phyloP scores from a whole-genome alignment of 2,329 filamentous ascomycete genomes.

The Aureobasidium uvarum region DNA sequence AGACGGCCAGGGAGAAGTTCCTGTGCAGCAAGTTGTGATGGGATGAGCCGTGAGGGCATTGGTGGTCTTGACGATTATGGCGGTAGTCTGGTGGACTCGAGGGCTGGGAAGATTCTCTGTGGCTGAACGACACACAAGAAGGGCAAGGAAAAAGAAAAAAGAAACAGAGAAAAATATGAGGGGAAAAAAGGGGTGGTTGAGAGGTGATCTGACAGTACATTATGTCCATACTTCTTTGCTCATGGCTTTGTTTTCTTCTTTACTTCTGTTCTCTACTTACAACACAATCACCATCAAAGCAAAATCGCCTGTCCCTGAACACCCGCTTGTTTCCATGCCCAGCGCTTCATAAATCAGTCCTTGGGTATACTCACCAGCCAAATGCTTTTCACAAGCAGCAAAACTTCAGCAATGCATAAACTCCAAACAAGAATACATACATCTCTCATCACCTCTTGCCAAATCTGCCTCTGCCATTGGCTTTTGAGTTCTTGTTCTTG shows the following conservation, averaged over 20 bases:
- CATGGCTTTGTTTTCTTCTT: not conserved
- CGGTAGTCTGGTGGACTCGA: too few relatives aligned
- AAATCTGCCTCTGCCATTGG: slow-evolving; percentile 44
- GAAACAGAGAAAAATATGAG: not conserved
- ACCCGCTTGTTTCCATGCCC: not conserved
- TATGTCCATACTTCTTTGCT: not conserved
- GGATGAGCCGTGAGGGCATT: not conserved
- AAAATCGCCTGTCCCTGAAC: not conserved
- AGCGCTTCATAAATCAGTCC: not conserved
- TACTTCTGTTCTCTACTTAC: slow-evolving; percentile 2
- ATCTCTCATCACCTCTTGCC: slow-evolving; percentile 33
- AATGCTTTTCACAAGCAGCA: not conserved
- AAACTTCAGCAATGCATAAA: slow-evolving; percentile 19
- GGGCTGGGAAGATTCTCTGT: too few relatives aligned
- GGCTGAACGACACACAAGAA: not conserved
- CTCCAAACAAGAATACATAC: not conserved
- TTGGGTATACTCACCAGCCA: not conserved
- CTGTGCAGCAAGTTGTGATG: not conserved
- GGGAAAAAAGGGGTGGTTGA: not conserved
- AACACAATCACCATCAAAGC: not conserved
- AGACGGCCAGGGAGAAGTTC: not conserved
- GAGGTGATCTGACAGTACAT: not conserved
- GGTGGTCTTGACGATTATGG: not conserved
- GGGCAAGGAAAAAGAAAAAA: not conserved
- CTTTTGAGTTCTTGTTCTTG: slow-evolving; percentile 49